Conservation (phyloP, 345 rosid species). For the Gossypium stocksii region DNA sequence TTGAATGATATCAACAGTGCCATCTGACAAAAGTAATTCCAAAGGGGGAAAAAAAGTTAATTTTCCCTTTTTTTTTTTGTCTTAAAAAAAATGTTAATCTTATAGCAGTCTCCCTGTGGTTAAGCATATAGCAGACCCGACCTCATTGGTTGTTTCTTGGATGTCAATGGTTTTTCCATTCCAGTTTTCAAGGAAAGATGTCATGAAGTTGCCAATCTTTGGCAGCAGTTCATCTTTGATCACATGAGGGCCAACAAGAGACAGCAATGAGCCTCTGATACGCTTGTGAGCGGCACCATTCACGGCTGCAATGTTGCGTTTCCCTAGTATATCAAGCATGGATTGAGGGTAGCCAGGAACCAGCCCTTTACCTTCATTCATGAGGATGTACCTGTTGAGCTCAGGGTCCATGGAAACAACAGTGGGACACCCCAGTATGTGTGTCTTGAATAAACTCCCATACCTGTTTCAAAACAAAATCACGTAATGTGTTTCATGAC, state of each 20-base stretch:
- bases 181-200: constrained; percentile 57
- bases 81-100: not conserved
- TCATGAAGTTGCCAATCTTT: constrained; percentile 55
- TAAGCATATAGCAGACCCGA: constrained; percentile 4
- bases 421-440: constrained; percentile 81
- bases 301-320: constrained; percentile 73
- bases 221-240: constrained; percentile 57
- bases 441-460: constrained; percentile 78
- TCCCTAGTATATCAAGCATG: constrained; percentile 73
- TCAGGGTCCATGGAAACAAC: constrained; percentile 74
- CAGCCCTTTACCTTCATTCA: constrained; percentile 78
- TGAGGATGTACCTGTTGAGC: constrained; percentile 67
- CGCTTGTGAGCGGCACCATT: constrained; percentile 64
- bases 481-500: not conserved
- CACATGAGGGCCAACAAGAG: constrained; percentile 54
- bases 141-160: constrained; percentile 76
- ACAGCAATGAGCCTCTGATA: constrained; percentile 64
- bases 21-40: constrained; percentile 44
- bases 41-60: not conserved
- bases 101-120: too few relatives aligned
- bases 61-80: not conserved
- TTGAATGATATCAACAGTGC: constrained; percentile 53
- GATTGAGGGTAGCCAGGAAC: constrained; percentile 94
- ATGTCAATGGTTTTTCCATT: constrained; percentile 48
- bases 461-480: constrained; percentile 33